Base-by-base conservation (phyloP, 805 yeast genomes). In the Saccharomycopsis amapae region DNA sequence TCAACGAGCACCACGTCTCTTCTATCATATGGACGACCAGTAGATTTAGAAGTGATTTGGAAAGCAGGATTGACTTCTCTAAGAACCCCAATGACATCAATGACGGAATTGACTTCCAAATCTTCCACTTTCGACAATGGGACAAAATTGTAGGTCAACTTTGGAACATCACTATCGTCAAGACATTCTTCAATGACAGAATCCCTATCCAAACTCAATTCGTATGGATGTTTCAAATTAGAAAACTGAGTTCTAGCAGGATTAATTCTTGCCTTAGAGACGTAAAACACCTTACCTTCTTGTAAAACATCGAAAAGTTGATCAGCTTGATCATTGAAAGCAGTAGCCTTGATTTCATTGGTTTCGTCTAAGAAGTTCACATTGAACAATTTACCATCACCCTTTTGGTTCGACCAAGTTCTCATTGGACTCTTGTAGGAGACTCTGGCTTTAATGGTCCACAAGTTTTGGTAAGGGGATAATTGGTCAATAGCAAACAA, bases 341-440 rank as follows among this genome's bases (percentile, higher is more conserved):
- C 96, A 2, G 97, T 88, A 9, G 96, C 97, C 58, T 93, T 76
- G 56, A 93, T 93, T 67, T 93, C 97, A 57, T 93, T 96, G 4
- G 96, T 84, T 61, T 93, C 95, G 61, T 93, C 98, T 47, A 90
- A 66, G 48, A 93, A 78, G 55, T 87, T 86, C 25, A 87, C 85
- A 56, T 82, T 84, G 69, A 93, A 88, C 49, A 93, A 72, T 62
- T 85, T 85, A 45, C 98, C 98, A 52, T 81, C 86, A 48, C 96
- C 96, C 56, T 80, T 75, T 51, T 77, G 81, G 56, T 85, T 87
- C 43, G 85, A 77, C 90, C 90, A 93, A 31, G 85, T 85, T 63
- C 86, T 80, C 55, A 90, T 73, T 51, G 87, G 96, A 46, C 90
- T 79, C 63, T 90, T 93, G 62, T 74, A 80, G 1, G 95, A 80